Evolutionary conservation across 495 filamentous ascomycete species (phyloP), one percentile per base, ranked within the genome.

Genomic region (Xylaria nigripes): DNA sequence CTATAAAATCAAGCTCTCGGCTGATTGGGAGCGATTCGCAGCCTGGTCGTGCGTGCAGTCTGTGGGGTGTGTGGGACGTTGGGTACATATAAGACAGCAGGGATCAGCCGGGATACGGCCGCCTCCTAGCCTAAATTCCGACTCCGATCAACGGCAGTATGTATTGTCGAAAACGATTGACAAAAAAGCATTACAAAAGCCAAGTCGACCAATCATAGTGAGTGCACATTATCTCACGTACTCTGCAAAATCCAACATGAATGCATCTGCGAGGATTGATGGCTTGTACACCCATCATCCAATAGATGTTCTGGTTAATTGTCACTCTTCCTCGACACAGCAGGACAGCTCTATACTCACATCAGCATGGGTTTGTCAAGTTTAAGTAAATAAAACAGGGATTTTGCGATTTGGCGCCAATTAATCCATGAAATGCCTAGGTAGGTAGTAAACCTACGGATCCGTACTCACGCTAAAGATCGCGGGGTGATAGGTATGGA

Each of bases 61-160:
- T 66, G 63, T 64, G 63, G 63, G 63, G 63, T 66, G 54, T 56
- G 56, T 50, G 55, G 56, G 50, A 55, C 50, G 29, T 13, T 30
- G 18, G 25, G 3, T n/a, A n/a, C n/a, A 13, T 48, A 34, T 50
- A 42, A 27, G 45, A 38, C 16, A 19, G 18, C 51, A 41, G 44
- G 51, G 51, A 54, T 54, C 16, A 3, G 10, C 51, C 19, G 24
- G 29, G 43, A 40, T 40, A 23, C 38, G 30, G 36, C 45, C 38
- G 29, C 7, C 10, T 42, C n/a, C 24, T n/a, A 30, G 48, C 32
- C 38, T 24, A 44, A 43, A 55, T 30, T 34, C 48, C 48, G 16
- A 40, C 47, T 57, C 54, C 54, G 54, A 57, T 57, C 41, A 57
- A 42, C 54, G 54, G 54, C 54, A 51, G 29, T 23, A 25, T 45